Evolutionary conservation across 2,329 filamentous ascomycete species (phyloP).

Genomic region (Diplocarpon mali): DNA sequence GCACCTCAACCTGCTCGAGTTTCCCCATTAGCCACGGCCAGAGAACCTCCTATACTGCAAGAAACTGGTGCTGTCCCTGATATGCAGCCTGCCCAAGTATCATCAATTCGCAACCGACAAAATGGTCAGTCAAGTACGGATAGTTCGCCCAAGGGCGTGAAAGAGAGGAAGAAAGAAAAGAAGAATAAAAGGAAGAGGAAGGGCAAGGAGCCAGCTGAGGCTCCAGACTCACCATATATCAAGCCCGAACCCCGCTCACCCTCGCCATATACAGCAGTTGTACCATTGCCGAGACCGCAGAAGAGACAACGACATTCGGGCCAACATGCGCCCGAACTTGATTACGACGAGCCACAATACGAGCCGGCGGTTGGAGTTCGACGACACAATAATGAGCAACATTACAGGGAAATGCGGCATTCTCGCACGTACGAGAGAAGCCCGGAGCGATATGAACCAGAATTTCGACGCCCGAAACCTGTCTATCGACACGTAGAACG

Average conservation of each 20-base stretch:
- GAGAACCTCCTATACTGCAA: constrained; percentile 25
- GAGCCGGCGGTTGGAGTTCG: constrained; percentile 24
- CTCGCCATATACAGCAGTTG: constrained; percentile 41
- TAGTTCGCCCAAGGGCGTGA: constrained; percentile 45
- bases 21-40: constrained; percentile 42
- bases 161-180: constrained; percentile 39
- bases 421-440: constrained; percentile 16
- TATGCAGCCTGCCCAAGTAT: constrained; percentile 40
- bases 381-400: constrained; percentile 12
- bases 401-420: constrained; percentile 15
- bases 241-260: constrained; percentile 55
- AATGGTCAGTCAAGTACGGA: constrained; percentile 44
- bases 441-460: constrained; percentile 19
- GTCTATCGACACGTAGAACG: constrained; percentile 20
- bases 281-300: constrained; percentile 40
- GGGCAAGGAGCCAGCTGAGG: constrained; percentile 36
- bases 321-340: constrained; percentile 31
- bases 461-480: constrained; percentile 17
- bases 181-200: constrained; percentile 42
- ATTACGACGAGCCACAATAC: constrained; percentile 36
- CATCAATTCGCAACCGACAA: constrained; percentile 40
- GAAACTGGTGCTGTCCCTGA: constrained; percentile 20
- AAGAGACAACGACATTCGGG: constrained; percentile 44
- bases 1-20: constrained; percentile 68
- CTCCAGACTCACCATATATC: constrained; percentile 41